Conservation (phyloP, 352 stramenopile species). For the Pythium plurisporium region DNA sequence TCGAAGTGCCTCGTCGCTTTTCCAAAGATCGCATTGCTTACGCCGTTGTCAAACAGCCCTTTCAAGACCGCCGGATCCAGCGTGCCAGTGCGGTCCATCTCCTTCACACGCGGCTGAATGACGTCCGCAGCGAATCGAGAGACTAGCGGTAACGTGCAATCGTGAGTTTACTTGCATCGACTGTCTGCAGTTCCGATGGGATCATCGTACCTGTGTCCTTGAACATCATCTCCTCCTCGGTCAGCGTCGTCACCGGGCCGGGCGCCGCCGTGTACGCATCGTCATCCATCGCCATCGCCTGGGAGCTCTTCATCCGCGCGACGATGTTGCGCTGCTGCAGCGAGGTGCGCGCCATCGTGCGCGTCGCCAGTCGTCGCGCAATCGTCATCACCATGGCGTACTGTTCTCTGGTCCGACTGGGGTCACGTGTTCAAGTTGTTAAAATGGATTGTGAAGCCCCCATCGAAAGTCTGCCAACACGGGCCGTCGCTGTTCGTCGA, state of each 20-base stretch:
- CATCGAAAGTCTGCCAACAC: background rate
- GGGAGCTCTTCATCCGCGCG: conserved; percentile 18
- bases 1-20: background rate
- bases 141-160: too few species aligned
- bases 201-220: conserved; percentile 72
- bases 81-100: conserved; percentile 90
- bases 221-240: conserved; percentile 78
- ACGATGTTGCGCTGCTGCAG: background rate
- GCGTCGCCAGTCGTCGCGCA: conserved; percentile 8
- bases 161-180: too few species aligned
- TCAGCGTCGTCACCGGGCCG: conserved; percentile 55
- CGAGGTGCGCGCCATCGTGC: background rate
- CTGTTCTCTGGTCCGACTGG: background rate
- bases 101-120: conserved; percentile 83
- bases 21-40: conserved; percentile 12
- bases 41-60: conserved; percentile 90
- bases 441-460: conserved; percentile 8
- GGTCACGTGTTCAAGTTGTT: conserved; percentile 1
- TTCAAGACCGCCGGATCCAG: conserved; percentile 89
- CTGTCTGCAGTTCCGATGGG: too few species aligned
- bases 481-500: background rate
- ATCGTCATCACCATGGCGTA: conserved; percentile 11
- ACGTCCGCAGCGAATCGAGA: conserved; percentile 81
- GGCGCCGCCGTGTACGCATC: background rate
- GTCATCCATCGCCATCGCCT: conserved; percentile 7